phyloP scores from a whole-genome alignment of 2,329 filamentous ascomycete species.

The Xenosphaeropsis pyriputrescens region DNA sequence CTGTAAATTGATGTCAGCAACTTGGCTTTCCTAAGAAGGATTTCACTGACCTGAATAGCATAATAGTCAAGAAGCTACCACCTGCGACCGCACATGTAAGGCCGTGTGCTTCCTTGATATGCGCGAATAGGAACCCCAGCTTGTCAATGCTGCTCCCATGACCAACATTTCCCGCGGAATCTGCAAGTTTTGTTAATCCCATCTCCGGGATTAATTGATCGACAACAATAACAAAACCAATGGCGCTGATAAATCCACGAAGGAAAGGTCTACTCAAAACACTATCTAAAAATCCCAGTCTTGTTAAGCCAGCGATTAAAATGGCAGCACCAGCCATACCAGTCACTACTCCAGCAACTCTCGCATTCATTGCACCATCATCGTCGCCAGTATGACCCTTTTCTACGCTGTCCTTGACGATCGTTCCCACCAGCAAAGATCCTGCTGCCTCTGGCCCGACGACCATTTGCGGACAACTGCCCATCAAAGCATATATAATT shows the following conservation, averaged over 20 bases:
- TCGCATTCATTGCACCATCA: constrained; percentile 53
- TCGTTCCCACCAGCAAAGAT: constrained; percentile 76
- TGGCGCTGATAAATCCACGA: constrained; percentile 90
- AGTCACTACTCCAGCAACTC: constrained; percentile 77
- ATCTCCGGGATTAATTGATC: constrained; percentile 89
- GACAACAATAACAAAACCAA: constrained; percentile 90
- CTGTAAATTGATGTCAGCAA: constrained; percentile 25
- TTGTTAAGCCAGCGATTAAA: constrained; percentile 69
- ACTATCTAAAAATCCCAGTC: constrained; percentile 86
- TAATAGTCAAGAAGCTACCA: constrained; percentile 73
- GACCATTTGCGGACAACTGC: constrained; percentile 84
- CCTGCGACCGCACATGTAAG: constrained; percentile 67
- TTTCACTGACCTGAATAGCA: constrained; percentile 60
- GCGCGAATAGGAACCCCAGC: constrained; percentile 59
- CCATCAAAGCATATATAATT: constrained; percentile 77
- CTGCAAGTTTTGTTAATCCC: constrained; percentile 55
- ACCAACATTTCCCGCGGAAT: constrained; percentile 42
- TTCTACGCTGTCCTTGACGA: constrained; percentile 66
- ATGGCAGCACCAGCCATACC: constrained; percentile 81
- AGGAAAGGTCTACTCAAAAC: constrained; percentile 87
- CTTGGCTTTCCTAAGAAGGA: not conserved
- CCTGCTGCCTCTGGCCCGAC: constrained; percentile 92
- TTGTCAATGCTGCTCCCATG: constrained; percentile 85
- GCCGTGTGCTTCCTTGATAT: constrained; percentile 51
- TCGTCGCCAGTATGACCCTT: constrained; percentile 48